Base-by-base conservation (phyloP, 768 basidiomycete species). In the Collybiopsis confluens region DNA sequence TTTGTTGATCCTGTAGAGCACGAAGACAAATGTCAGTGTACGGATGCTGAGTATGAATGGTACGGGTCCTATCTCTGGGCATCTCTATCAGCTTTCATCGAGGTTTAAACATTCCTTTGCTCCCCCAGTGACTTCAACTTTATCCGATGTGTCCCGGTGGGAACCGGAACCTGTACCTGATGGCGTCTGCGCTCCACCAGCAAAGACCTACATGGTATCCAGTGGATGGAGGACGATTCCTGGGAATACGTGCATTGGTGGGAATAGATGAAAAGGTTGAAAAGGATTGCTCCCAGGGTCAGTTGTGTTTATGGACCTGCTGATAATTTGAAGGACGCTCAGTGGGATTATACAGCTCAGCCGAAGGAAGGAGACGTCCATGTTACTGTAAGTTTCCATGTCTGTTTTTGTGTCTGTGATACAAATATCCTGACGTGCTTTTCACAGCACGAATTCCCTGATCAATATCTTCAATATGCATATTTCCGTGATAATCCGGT, bases 11-110 rank as follows among this genome's bases (percentile, higher is more conserved):
- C 95, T 0, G 81, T 88, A 9, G 85, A 77, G 21, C 83, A 90
- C 54, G 90, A 93, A 53, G 92, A 95, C 42, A 71, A 78, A 48
- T 99, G 97, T 65, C 64, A 78, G 15, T 99, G 97, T 64, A 76
- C 79, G 1, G 88, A 92, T 58, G 84, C 83, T 11, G 97, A 99
- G 65, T 99, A 83, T 61, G 97, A 99, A 68, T 99, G 96, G 94
- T 95, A 60, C n/a, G 20, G 72, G n/a, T n/a, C n/a, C 56, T 18
- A 7, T 43, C 52, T 45, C n/a, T 18, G 26, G n/a, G n/a, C n/a
- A n/a, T n/a, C 28, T 52, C 9, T 21, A 10, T 42, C 36, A 18
- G 7, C 15, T 49, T 15, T 21, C 7, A 5, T 42, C 5, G 8
- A 42, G 23, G 10, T 21, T 26, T 4, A n/a, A n/a, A n/a, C n/a